These are phyloP conservation scores for Magnaporthales sp. DNA, from an alignment of 2,329 filamentous ascomycete species.

Conservation along the genomic window DNA sequence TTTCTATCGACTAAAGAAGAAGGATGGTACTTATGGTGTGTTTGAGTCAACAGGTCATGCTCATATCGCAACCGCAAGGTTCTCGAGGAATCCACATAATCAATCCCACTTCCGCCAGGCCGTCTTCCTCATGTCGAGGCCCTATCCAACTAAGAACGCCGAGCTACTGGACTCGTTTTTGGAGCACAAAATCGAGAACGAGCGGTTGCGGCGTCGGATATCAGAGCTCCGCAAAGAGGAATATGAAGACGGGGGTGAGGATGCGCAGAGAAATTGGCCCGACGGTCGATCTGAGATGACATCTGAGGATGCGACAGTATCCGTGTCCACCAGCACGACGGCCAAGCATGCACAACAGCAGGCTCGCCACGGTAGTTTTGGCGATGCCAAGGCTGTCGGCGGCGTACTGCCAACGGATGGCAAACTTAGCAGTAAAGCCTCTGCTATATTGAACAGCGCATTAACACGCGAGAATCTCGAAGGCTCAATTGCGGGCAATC, in stretches of 20 bases:
- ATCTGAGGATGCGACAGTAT: conserved; percentile 34
- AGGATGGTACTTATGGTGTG: conserved; percentile 65
- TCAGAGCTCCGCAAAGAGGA: conserved; percentile 80
- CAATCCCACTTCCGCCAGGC: conserved; percentile 69
- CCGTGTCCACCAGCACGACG: conserved; percentile 16
- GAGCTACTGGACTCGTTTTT: conserved; percentile 83
- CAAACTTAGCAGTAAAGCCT: conserved; percentile 32
- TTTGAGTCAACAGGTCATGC: conserved; percentile 92
- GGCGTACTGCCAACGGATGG: neutral
- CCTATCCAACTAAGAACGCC: conserved; percentile 83
- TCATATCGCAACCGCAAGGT: conserved; percentile 66
- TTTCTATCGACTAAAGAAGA: conserved; percentile 69
- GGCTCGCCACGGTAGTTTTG: neutral
- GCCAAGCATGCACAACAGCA: conserved; percentile 3
- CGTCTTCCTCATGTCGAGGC: conserved; percentile 87
- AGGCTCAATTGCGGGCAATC: conserved; percentile 51
- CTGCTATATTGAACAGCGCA: conserved; percentile 50
- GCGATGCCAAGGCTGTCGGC: conserved; percentile 10
- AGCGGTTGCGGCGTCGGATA: conserved; percentile 75
- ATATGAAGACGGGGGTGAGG: conserved; percentile 68
- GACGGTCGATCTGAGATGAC: conserved; percentile 47
- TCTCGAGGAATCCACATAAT: conserved; percentile 53
- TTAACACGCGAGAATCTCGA: conserved; percentile 76
- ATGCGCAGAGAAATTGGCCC: conserved; percentile 51
- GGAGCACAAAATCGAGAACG: conserved; percentile 95